These are phyloP conservation scores for Cyclanthera cordifolia DNA, from an alignment of 306 rosid genomes.

Conservation along the genomic window DNA sequence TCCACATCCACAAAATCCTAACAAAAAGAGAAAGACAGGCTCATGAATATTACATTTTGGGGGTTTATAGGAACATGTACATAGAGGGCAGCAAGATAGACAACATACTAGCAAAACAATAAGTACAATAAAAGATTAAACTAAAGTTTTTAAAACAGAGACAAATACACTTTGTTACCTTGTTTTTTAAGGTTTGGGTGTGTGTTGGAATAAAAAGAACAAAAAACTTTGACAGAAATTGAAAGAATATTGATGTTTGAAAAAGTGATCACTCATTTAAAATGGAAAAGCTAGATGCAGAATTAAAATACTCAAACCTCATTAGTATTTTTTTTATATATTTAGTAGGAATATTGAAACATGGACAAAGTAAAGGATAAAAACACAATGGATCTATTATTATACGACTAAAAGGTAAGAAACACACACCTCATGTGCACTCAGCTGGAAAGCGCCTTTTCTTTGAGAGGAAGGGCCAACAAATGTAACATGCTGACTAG, in stretches of 20 bases:
- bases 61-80: not conserved
- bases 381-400: not conserved
- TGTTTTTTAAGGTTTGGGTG: not conserved
- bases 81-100: constrained; percentile 5
- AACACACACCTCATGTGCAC: constrained; percentile 73
- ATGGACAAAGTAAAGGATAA: not conserved
- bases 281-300: not conserved
- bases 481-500: constrained; percentile 23
- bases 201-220: not conserved
- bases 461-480: constrained; percentile 34
- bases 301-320: not conserved
- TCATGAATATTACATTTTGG: not conserved
- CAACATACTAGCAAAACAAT: constrained; percentile 5
- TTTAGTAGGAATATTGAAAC: not conserved
- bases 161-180: not conserved
- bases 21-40: not conserved
- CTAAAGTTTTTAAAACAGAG: not conserved
- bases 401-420: not conserved
- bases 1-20: constrained; percentile 53
- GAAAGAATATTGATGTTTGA: not conserved
- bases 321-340: not conserved
- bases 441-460: constrained; percentile 61
- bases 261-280: not conserved
- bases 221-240: not conserved
- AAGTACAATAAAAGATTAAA: not conserved